Evolutionary conservation across 2,329 filamentous ascomycete genomes (phyloP).

Genomic region (Simplicillium aogashimaense): DNA sequence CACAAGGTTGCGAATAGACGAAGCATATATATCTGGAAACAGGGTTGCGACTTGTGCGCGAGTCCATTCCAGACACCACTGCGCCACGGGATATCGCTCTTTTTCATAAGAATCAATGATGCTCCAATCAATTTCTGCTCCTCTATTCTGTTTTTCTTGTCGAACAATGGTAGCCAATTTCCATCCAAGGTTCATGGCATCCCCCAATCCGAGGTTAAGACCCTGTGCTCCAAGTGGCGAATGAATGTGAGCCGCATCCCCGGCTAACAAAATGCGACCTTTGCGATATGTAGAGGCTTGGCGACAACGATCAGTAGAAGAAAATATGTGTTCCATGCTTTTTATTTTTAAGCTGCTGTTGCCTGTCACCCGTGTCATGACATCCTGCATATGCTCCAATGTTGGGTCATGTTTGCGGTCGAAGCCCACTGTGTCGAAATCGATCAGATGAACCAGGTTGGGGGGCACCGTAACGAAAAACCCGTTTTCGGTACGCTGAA

Average conservation of each 20-base stretch:
- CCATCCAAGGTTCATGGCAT: constrained; percentile 39
- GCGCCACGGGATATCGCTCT: constrained; percentile 34
- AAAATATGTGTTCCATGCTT: constrained; percentile 12
- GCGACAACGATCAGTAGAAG: constrained; percentile 15
- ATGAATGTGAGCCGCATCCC: constrained; percentile 40
- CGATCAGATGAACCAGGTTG: constrained; percentile 8
- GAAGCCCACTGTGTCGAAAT: constrained; percentile 11
- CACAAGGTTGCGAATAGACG: constrained; percentile 14
- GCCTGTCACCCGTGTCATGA: constrained; percentile 12
- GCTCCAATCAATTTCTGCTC: neutral
- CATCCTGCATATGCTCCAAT: constrained; percentile 11
- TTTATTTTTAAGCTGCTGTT: constrained; percentile 13
- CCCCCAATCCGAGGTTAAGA: constrained; percentile 39
- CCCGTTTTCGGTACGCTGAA: constrained; percentile 13
- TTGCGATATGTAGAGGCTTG: constrained; percentile 23
- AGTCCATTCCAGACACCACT: constrained; percentile 23
- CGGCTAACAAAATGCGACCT: constrained; percentile 35
- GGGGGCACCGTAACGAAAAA: constrained; percentile 15
- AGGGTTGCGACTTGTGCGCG: constrained; percentile 23
- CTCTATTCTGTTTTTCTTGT: constrained; percentile 2
- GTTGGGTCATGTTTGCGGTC: constrained; percentile 10
- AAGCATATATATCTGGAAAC: constrained; percentile 14
- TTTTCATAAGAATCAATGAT: constrained; percentile 36
- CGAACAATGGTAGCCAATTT: constrained; percentile 31
- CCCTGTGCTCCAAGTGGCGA: constrained; percentile 37